Conservation (phyloP, 441 rosid species). For the Metrosideros polymorpha region DNA sequence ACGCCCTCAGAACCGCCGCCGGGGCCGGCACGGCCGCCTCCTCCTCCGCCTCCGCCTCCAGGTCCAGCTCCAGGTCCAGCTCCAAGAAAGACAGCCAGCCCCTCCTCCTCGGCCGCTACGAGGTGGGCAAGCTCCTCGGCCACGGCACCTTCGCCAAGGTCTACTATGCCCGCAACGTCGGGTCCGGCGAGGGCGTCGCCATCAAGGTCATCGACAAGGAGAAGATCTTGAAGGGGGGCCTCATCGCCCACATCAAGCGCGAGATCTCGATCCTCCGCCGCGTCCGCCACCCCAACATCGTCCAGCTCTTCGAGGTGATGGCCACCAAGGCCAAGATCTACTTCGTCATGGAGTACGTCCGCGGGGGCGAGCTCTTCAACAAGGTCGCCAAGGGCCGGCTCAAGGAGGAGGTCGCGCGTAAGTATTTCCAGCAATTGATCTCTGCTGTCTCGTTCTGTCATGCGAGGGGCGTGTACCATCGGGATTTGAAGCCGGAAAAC, state of each 20-base stretch:
- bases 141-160: slow-evolving; percentile 87
- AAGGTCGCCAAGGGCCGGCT: slow-evolving; percentile 70
- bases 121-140: slow-evolving; percentile 80
- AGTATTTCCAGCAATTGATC: slow-evolving; percentile 69
- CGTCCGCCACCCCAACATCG: slow-evolving; percentile 82
- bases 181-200: slow-evolving; percentile 50
- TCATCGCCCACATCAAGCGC: slow-evolving; percentile 72
- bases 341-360: slow-evolving; percentile 86
- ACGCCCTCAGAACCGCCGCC: not conserved
- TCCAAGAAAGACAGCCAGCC: slow-evolving; percentile 10
- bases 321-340: slow-evolving; percentile 86
- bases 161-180: slow-evolving; percentile 60
- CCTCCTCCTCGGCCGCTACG: slow-evolving; percentile 65
- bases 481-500: slow-evolving; percentile 85
- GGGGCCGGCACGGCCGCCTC: not conserved
- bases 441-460: slow-evolving; percentile 76
- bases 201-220: slow-evolving; percentile 87
- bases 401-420: slow-evolving; percentile 56
- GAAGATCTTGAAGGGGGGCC: slow-evolving; percentile 60
- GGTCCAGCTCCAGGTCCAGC: not conserved
- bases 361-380: slow-evolving; percentile 79
- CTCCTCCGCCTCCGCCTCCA: slow-evolving; percentile 24
- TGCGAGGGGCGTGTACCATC: slow-evolving; percentile 77
- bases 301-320: slow-evolving; percentile 78
- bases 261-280: slow-evolving; percentile 87